Percentiles rank a stretch among this genome's conserved stretches.
phyloP scores from a whole-genome alignment of 305 asterid species.

The Rubia peregrina region DNA sequence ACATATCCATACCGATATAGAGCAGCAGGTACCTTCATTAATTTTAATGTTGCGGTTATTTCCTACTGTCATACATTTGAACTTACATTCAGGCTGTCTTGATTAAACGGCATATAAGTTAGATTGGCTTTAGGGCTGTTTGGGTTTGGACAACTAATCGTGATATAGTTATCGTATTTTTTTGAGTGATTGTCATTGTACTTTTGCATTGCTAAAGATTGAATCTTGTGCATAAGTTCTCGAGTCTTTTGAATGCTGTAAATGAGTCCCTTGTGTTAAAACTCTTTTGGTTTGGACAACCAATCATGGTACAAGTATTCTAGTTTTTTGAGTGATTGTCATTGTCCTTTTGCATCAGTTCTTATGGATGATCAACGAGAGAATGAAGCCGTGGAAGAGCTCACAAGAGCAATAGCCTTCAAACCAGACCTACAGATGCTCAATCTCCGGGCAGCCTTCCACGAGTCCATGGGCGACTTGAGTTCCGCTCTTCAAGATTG shows the following conservation, averaged over 20 bases:
- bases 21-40: constrained; percentile 32
- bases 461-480: constrained; percentile 48
- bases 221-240: no score
- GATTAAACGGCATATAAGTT: not conserved
- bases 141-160: constrained; percentile 1
- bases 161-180: not conserved
- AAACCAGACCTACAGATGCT: constrained; percentile 56
- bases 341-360: constrained; percentile 26
- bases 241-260: no score
- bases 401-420: constrained; percentile 47
- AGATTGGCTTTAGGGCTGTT: no score
- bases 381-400: constrained; percentile 49
- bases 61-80: not conserved
- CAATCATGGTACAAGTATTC: not conserved
- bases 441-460: constrained; percentile 53
- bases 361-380: constrained; percentile 60
- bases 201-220: constrained; percentile 2
- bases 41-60: not conserved
- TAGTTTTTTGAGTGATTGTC: constrained; percentile 8
- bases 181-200: constrained; percentile 8
- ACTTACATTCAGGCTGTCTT: not conserved
- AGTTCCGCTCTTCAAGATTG: constrained; percentile 45
- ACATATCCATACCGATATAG: constrained; percentile 43
- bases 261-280: no score
- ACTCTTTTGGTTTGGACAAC: not conserved